phyloP scores from a whole-genome alignment of 805 yeast genomes.

The Candida nanaspora region DNA sequence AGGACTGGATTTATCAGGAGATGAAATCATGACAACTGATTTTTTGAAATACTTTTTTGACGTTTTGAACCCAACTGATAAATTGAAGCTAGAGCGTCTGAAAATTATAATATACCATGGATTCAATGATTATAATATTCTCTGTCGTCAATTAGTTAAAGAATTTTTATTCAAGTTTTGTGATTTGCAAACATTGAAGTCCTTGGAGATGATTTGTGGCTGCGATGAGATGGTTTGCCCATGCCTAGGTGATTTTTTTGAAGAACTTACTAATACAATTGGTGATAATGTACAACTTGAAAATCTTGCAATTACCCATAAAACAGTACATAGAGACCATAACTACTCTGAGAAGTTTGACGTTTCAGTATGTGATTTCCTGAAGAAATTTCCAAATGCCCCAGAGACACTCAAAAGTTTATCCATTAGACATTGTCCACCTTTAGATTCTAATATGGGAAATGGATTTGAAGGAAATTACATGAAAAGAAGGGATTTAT shows the following conservation, averaged over 20 bases:
- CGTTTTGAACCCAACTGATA: conserved; percentile 2
- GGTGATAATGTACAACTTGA: background rate
- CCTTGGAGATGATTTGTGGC: conserved; percentile 46
- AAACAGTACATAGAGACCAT: conserved; percentile 34
- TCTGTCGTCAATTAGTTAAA: conserved; percentile 23
- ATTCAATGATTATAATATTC: conserved; percentile 31
- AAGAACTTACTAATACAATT: conserved; percentile 8
- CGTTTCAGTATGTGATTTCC: conserved; percentile 35
- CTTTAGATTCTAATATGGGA: conserved; percentile 44
- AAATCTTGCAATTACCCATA: conserved; percentile 21
- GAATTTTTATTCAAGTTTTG: conserved; percentile 24
- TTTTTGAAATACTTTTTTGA: conserved; percentile 25
- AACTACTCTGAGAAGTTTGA: conserved; percentile 52
- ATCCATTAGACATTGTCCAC: conserved; percentile 52
- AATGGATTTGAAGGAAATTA: conserved; percentile 76
- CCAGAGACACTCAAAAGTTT: conserved; percentile 29
- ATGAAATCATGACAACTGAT: conserved; percentile 18
- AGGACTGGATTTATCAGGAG: conserved; percentile 7
- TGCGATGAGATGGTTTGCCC: conserved; percentile 40
- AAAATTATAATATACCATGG: conserved; percentile 41
- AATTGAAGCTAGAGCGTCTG: conserved; percentile 23
- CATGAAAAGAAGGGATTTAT: conserved; percentile 48
- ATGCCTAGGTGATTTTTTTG: conserved; percentile 36
- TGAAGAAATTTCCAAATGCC: conserved; percentile 28
- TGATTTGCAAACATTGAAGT: conserved; percentile 24